phyloP scores from a whole-genome alignment of 2,329 filamentous ascomycete species.

The Ophiocordyceps camponoti-rufipedis region DNA sequence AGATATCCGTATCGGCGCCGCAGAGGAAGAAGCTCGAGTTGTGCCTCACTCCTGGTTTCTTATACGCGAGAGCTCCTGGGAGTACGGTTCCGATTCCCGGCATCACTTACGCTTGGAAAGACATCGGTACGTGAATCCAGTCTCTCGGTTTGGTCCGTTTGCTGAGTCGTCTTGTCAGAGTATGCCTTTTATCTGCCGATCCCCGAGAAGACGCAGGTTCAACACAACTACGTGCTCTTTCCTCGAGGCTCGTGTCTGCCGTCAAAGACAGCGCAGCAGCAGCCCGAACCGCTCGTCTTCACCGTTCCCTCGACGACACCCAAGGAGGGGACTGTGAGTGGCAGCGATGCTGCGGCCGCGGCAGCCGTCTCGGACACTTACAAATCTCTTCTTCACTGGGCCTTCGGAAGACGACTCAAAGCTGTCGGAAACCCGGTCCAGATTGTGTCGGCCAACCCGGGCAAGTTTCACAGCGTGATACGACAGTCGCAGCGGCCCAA shows the following conservation, averaged over 20 bases:
- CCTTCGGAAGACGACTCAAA: conserved; percentile 31
- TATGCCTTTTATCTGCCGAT: conserved; percentile 46
- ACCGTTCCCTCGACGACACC: conserved; percentile 41
- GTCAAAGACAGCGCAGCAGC: conserved; percentile 20
- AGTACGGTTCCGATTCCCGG: conserved; percentile 32
- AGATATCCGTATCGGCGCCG: conserved; percentile 48
- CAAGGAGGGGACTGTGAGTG: conserved; percentile 38
- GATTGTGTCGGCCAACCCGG: conserved; percentile 33
- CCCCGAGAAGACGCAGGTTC: conserved; percentile 45
- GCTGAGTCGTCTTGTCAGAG: conserved; percentile 20
- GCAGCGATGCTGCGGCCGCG: conserved; percentile 29
- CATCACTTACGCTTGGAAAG: conserved; percentile 39
- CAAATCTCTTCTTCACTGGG: conserved; percentile 42
- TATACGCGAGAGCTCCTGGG: conserved; percentile 37
- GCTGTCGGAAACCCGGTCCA: conserved; percentile 26
- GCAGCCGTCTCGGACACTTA: conserved; percentile 39
- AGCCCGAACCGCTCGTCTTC: conserved; percentile 43
- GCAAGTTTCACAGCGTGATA: conserved; percentile 36
- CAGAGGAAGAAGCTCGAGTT: conserved; percentile 51
- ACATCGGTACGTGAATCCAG: conserved; percentile 31
- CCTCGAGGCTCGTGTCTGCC: conserved; percentile 35
- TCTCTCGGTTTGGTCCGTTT: background rate
- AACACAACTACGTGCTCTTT: conserved; percentile 48
- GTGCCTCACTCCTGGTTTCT: conserved; percentile 38
- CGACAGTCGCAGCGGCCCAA: conserved; percentile 38